phyloP scores from a whole-genome alignment of 179 eudicot genomes.

The Patellifolia procumbens region DNA sequence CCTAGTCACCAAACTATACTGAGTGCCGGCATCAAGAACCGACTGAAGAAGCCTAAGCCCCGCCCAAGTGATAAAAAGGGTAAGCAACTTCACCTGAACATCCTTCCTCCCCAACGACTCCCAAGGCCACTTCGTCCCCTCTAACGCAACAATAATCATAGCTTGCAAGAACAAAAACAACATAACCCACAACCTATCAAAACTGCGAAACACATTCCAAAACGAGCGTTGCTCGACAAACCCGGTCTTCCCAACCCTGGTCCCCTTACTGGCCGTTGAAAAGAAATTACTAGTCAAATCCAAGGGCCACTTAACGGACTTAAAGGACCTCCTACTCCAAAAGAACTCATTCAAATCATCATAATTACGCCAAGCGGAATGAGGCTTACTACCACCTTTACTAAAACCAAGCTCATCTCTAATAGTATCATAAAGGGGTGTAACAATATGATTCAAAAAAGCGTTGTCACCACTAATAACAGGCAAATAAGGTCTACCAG shows the following conservation, averaged over 20 bases:
- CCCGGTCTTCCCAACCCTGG: constrained; percentile 82
- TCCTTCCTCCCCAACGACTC: constrained; percentile 50
- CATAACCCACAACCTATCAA: constrained; percentile 84
- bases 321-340: constrained; percentile 78
- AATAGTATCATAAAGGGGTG: constrained; percentile 57
- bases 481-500: constrained; percentile 58
- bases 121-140: constrained; percentile 56
- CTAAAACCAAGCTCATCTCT: constrained; percentile 61
- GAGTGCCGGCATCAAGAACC: constrained; percentile 89
- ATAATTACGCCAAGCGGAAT: constrained; percentile 94
- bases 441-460: constrained; percentile 50
- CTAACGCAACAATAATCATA: constrained; percentile 63
- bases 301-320: constrained; percentile 75
- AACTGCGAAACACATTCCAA: constrained; percentile 92
- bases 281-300: constrained; percentile 56
- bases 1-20: constrained; percentile 75
- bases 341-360: constrained; percentile 94
- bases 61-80: constrained; percentile 79
- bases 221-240: constrained; percentile 94
- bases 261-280: constrained; percentile 27
- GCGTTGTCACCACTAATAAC: constrained; percentile 44
- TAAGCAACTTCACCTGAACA: constrained; percentile 71
- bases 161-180: constrained; percentile 71
- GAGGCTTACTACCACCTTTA: constrained; percentile 74
- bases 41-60: constrained; percentile 72